Evolutionary conservation across 768 basidiomycete species (phyloP).

Genomic region (Amanita thiersii): DNA sequence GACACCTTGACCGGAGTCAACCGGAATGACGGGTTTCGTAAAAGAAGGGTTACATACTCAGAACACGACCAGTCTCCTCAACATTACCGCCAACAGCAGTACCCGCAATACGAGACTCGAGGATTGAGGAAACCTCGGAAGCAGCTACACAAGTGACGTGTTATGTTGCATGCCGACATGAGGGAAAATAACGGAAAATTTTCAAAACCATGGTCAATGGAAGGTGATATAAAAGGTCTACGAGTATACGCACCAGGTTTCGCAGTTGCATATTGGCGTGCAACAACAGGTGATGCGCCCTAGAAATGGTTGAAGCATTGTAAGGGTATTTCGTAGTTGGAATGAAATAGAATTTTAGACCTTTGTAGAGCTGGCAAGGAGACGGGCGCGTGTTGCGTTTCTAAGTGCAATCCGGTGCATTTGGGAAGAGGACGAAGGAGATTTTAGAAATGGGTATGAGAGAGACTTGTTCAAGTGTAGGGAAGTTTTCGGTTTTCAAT

Average conservation of each 20-base stretch:
- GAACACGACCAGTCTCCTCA: constrained; percentile 97
- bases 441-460: constrained; percentile 33
- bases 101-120: constrained; percentile 97
- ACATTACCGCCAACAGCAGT: constrained; percentile 86
- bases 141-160: constrained; percentile 57
- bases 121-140: constrained; percentile 98
- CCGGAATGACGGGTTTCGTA: background rate
- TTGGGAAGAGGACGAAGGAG: constrained; percentile 41
- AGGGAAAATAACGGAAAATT: constrained; percentile 14
- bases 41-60: constrained; percentile 59
- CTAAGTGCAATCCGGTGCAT: constrained; percentile 82
- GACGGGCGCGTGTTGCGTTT: constrained; percentile 75
- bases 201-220: constrained; percentile 15
- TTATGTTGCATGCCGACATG: constrained; percentile 23
- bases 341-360: constrained; percentile 24
- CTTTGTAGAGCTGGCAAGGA: constrained; percentile 60
- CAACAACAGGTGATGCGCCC: constrained; percentile 42
- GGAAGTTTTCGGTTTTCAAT: constrained; percentile 34
- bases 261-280: constrained; percentile 93
- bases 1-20: constrained; percentile 57
- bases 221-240: constrained; percentile 13
- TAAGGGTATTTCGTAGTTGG: constrained; percentile 10
- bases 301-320: constrained; percentile 21
- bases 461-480: constrained; percentile 13
- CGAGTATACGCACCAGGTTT: constrained; percentile 76